Conservation (phyloP, 2,329 filamentous ascomycete genomes). For the Calcarisporium arbuscula region DNA sequence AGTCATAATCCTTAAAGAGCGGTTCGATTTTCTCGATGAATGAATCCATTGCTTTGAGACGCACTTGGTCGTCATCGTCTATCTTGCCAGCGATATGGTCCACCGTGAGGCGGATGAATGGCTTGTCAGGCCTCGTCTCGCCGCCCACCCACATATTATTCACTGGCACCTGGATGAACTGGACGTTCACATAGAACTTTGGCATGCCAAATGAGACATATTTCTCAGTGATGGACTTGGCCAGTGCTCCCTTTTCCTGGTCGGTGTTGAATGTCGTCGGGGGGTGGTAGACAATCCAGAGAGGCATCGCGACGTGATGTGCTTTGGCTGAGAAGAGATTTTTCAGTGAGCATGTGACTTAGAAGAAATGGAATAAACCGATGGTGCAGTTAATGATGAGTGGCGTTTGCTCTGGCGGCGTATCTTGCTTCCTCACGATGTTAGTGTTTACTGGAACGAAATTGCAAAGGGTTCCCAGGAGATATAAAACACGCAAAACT, state of each 20-base stretch:
- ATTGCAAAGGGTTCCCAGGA: no score
- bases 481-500: no score
- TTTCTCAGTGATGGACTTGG: slow-evolving; percentile 3
- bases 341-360: no score
- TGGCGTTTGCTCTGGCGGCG: no score
- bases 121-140: slow-evolving; percentile 2
- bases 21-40: slow-evolving; percentile 16
- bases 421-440: no score
- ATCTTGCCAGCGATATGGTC: slow-evolving; percentile 6
- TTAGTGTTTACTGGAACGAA: no score
- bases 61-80: slow-evolving; percentile 1
- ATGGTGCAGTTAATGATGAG: no score
- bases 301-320: slow-evolving; percentile 10
- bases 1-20: slow-evolving; percentile 37
- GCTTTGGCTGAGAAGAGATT: no score
- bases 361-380: no score
- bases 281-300: slow-evolving; percentile 9
- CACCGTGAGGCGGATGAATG: slow-evolving; percentile 8
- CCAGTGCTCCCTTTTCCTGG: slow-evolving; percentile 5
- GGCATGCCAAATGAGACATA: slow-evolving; percentile 6
- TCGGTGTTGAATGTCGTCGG: slow-evolving; percentile 3
- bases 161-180: slow-evolving; percentile 7
- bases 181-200: slow-evolving; percentile 8
- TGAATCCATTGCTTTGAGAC: background rate
- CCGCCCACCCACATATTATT: slow-evolving; percentile 5